These are phyloP conservation scores for Licmophora abbreviata DNA, from an alignment of 108 stramenopile species.

Conservation along the genomic window DNA sequence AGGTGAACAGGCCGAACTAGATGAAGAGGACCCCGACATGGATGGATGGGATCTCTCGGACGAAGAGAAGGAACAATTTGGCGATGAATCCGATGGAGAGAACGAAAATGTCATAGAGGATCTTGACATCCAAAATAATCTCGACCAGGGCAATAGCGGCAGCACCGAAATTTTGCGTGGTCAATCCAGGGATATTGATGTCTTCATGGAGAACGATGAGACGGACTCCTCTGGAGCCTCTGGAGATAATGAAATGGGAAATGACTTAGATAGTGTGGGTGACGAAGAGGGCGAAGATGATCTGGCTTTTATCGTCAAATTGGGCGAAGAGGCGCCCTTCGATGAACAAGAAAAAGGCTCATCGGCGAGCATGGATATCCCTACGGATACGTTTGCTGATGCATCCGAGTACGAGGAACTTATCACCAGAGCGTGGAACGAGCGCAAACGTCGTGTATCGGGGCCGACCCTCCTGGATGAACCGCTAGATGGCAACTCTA, in stretches of 20 bases:
- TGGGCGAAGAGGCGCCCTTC: constrained; percentile 15
- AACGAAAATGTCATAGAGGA: constrained; percentile 2
- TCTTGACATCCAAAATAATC: constrained; percentile 18
- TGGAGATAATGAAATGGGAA: background rate
- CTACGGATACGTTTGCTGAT: constrained; percentile 36
- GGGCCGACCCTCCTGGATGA: background rate
- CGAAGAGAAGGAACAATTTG: constrained; percentile 40
- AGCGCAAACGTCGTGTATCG: constrained; percentile 5
- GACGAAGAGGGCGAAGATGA: constrained; percentile 13
- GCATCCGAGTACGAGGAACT: constrained; percentile 59
- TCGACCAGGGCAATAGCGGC: constrained; percentile 5
- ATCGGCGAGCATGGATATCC: constrained; percentile 18
- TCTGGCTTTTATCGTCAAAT: constrained; percentile 1
- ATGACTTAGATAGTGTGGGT: constrained; percentile 1
- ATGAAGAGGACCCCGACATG: constrained; percentile 92
- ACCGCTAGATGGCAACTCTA: background rate
- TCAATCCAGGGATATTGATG: constrained; percentile 31
- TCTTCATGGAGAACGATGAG: constrained; percentile 56
- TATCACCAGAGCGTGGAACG: constrained; percentile 24
- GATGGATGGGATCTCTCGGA: constrained; percentile 81
- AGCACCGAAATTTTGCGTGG: no score
- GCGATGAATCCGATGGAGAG: constrained; percentile 20
- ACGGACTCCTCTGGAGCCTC: no score
- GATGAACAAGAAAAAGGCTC: constrained; percentile 7
- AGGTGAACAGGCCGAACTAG: constrained; percentile 58